Percentiles rank a stretch among this genome's conserved stretches.
Evolutionary conservation across 257 asterid genomes (phyloP).

Genomic region (Penstemon barbatus): DNA sequence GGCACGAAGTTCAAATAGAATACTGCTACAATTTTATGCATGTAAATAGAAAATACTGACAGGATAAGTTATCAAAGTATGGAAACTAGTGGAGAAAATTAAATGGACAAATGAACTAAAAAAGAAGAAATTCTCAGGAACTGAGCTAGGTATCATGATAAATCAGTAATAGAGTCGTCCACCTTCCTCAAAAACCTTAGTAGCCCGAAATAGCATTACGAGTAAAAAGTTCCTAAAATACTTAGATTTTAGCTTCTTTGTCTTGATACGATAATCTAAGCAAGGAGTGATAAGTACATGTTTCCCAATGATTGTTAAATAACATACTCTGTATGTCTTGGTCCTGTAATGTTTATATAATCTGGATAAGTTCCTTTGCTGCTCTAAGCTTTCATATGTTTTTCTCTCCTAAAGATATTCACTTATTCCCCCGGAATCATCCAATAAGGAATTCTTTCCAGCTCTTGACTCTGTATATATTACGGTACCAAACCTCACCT

Average conservation of each 20-base stretch:
- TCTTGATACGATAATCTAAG: neutral
- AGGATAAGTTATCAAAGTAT: neutral
- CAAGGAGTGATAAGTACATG: neutral
- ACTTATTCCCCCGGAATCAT: neutral
- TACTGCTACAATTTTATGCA: slow-evolving; percentile 7
- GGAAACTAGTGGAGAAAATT: slow-evolving; percentile 6
- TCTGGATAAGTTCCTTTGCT: slow-evolving; percentile 4
- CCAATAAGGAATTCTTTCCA: neutral
- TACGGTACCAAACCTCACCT: too few species aligned
- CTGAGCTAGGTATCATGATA: slow-evolving; percentile 20
- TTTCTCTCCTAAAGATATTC: slow-evolving; percentile 8
- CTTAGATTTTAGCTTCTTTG: neutral
- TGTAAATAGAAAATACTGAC: slow-evolving; percentile 9
- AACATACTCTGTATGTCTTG: slow-evolving; percentile 10
- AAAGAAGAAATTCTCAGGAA: neutral
- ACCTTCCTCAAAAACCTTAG: slow-evolving; percentile 7
- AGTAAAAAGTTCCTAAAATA: slow-evolving; percentile 11
- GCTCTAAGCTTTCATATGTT: neutral
- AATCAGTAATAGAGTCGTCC: slow-evolving; percentile 15
- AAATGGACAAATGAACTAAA: neutral
- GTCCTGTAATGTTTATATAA: slow-evolving; percentile 7
- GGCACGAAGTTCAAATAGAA: slow-evolving; percentile 9
- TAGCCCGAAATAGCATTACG: neutral
- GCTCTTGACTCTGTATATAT: too few species aligned
- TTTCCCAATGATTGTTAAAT: slow-evolving; percentile 5